Evolutionary conservation across 371 early-diverging fungal genomes (phyloP).

Genomic region (Mortierella sp.): DNA sequence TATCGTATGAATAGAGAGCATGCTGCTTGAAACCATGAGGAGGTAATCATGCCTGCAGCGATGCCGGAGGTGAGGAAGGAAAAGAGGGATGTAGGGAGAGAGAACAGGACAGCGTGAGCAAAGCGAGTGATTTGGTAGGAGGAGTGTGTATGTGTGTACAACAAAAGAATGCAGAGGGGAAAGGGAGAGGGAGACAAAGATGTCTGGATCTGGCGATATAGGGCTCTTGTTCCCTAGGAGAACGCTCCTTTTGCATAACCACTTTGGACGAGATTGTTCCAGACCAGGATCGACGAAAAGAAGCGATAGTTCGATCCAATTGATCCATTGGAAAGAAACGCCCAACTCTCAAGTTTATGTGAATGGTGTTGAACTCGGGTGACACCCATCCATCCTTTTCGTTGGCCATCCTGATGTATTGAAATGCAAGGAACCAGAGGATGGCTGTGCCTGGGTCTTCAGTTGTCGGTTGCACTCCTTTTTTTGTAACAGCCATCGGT

Average conservation of each 20-base stretch:
- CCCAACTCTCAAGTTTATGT: too few species aligned
- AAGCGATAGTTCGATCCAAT: background rate
- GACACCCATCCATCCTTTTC: background rate
- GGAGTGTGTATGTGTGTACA: background rate
- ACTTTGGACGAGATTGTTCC: too few species aligned
- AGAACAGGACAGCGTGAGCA: background rate
- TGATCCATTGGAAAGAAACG: too few species aligned
- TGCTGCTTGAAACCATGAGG: background rate
- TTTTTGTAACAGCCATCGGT: background rate
- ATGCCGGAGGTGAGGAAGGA: background rate
- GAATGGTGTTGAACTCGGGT: background rate
- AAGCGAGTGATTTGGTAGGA: background rate
- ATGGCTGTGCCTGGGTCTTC: background rate
- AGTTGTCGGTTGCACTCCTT: slow-evolving; percentile 2
- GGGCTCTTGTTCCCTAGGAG: background rate
- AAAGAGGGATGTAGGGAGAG: background rate
- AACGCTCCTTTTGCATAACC: background rate
- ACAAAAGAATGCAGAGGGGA: background rate
- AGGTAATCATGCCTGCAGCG: background rate
- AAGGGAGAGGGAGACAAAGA: background rate
- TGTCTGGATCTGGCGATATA: background rate
- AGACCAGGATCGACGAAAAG: background rate
- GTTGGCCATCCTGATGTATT: background rate
- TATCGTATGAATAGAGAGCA: background rate
- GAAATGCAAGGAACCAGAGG: background rate